Conservation (phyloP, 306 rosid species). For the Pterocarpus macrocarpus region DNA sequence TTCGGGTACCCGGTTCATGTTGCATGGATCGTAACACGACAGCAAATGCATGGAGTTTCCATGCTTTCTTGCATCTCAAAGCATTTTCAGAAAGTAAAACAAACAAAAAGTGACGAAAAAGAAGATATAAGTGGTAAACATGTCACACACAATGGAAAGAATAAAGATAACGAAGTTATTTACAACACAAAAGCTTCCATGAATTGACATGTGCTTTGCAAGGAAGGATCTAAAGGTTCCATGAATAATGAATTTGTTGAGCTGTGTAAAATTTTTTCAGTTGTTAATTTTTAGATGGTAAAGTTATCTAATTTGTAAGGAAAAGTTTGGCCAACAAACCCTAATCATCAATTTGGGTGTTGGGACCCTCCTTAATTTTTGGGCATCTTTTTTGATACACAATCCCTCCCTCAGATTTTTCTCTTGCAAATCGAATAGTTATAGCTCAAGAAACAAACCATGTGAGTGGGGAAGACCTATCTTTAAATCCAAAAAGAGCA, state of each 20-base stretch:
- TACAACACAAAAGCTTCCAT: slow-evolving; percentile 76
- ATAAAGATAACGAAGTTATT: slow-evolving; percentile 70
- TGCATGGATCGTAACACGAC: slow-evolving; percentile 48
- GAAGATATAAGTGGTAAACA: slow-evolving; percentile 75
- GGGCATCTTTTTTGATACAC: slow-evolving; percentile 62
- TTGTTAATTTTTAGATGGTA: slow-evolving; percentile 24
- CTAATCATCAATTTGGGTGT: slow-evolving; percentile 66
- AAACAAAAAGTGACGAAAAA: slow-evolving; percentile 79
- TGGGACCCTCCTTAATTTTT: slow-evolving; percentile 59
- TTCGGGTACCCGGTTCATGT: slow-evolving; percentile 1
- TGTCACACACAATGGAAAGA: slow-evolving; percentile 72
- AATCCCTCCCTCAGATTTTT: slow-evolving; percentile 42
- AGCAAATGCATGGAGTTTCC: slow-evolving; percentile 51
- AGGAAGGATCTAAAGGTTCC: slow-evolving; percentile 81
- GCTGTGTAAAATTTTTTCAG: slow-evolving; percentile 6
- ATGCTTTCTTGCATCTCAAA: slow-evolving; percentile 49
- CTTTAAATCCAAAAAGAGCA: slow-evolving; percentile 84
- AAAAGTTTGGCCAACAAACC: slow-evolving; percentile 72
- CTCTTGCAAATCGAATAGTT: slow-evolving; percentile 63
- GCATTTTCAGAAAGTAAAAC: slow-evolving; percentile 62
- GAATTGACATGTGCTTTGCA: slow-evolving; percentile 85
- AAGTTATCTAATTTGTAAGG: slow-evolving; percentile 25
- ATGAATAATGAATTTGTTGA: slow-evolving; percentile 42
- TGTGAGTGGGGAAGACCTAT: slow-evolving; percentile 90
- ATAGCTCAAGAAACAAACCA: slow-evolving; percentile 90